A percentile compares a stretch with the other conserved stretches of the same genome.
Conservation (phyloP, 2,329 filamentous ascomycete species). For the Colletotrichum theobromicola region DNA sequence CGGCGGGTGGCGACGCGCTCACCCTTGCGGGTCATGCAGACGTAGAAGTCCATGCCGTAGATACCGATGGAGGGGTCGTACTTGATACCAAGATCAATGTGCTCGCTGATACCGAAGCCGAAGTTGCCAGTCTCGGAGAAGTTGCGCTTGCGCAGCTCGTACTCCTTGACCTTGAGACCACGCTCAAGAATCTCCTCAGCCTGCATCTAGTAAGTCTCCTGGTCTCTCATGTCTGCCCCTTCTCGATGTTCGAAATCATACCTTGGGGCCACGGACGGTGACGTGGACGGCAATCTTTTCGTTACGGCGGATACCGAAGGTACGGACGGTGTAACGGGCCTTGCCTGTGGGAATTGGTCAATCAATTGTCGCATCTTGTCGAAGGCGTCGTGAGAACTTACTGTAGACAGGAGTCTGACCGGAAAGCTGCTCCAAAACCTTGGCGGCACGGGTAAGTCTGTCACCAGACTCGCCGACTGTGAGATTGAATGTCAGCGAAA, state of each 20-base stretch:
- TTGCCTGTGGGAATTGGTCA: conserved; percentile 68
- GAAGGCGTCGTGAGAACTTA: conserved; percentile 50
- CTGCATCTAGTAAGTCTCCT: conserved; percentile 38
- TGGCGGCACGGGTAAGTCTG: conserved; percentile 99
- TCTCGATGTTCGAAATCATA: conserved; percentile 27
- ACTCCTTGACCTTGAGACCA: conserved; percentile 99
- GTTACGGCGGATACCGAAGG: conserved; percentile 99
- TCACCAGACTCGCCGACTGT: conserved; percentile 98
- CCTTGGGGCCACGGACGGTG: conserved; percentile 94
- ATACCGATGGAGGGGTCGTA: conserved; percentile 98
- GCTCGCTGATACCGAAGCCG: conserved; percentile 99
- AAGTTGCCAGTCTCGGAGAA: conserved; percentile 99
- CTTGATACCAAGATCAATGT: conserved; percentile 99
- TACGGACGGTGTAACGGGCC: conserved; percentile 99
- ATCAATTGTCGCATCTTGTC: conserved; percentile 15
- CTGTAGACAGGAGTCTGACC: conserved; percentile 99
- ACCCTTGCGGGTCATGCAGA: conserved; percentile 99
- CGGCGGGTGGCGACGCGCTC: conserved; percentile 97
- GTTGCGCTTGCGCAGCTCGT: conserved; percentile 99
- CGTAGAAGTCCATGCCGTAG: conserved; percentile 99
- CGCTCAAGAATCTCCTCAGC: conserved; percentile 99
- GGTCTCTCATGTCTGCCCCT: neutral
- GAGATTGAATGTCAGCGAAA: neutral
- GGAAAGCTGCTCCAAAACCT: conserved; percentile 99
- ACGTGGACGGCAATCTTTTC: conserved; percentile 99